These are phyloP conservation scores for Penicillium sclerotigenum DNA, from an alignment of 2,329 filamentous ascomycete species.

Conservation along the genomic window DNA sequence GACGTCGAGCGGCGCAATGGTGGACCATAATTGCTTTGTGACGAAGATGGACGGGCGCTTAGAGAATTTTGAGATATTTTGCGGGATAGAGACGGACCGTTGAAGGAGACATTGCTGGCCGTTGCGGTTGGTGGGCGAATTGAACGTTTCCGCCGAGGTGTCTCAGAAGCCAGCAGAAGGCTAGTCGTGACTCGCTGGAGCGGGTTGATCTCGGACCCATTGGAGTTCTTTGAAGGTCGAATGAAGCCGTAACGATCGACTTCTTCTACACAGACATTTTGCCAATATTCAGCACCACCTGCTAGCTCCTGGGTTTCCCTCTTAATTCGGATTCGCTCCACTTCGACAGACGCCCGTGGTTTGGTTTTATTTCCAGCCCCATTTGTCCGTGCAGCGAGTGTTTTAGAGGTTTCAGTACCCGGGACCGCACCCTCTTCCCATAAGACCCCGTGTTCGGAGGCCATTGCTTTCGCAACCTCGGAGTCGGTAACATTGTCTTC, in stretches of 20 bases:
- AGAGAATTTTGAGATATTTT: constrained; percentile 44
- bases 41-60: constrained; percentile 41
- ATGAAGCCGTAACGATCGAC: constrained; percentile 68
- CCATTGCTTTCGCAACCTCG: constrained; percentile 38
- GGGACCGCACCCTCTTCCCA: constrained; percentile 39
- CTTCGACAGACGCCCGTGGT: constrained; percentile 28
- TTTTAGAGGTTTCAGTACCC: constrained; percentile 29
- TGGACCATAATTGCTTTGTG: constrained; percentile 45
- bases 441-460: constrained; percentile 38
- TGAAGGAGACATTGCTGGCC: constrained; percentile 45
- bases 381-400: constrained; percentile 23
- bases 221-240: constrained; percentile 28
- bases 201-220: constrained; percentile 37
- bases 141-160: constrained; percentile 53
- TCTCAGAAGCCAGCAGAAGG: constrained; percentile 55
- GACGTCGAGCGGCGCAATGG: constrained; percentile 42
- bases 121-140: constrained; percentile 51
- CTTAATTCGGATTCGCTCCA: constrained; percentile 38
- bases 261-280: constrained; percentile 56
- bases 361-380: constrained; percentile 27
- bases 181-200: constrained; percentile 61
- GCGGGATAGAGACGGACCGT: constrained; percentile 39
- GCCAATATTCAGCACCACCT: constrained; percentile 64
- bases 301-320: constrained; percentile 57
- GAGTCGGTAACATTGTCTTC: constrained; percentile 52